A percentile compares a stretch with the other conserved stretches of the same genome.
Evolutionary conservation across 352 stramenopile species (phyloP).

Genomic region (Globisporangium solare): DNA sequence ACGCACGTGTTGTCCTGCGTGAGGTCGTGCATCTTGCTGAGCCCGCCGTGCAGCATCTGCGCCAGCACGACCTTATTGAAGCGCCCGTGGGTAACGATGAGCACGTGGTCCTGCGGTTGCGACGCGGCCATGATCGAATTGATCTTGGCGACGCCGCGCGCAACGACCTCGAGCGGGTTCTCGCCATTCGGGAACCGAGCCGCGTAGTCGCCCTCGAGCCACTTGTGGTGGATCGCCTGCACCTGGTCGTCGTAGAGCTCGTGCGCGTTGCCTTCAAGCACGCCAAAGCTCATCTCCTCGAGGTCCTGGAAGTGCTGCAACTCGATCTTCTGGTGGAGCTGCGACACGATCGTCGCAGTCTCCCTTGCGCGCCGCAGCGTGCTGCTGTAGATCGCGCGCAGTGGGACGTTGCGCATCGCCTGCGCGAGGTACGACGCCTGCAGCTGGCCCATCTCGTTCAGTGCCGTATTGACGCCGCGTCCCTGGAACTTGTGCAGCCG

Average conservation of each 20-base stretch:
- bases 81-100: conserved; percentile 76
- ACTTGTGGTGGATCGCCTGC: conserved; percentile 56
- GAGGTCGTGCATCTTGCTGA: conserved; percentile 61
- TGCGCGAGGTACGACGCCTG: conserved; percentile 59
- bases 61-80: conserved; percentile 85
- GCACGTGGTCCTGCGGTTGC: conserved; percentile 46
- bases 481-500: conserved; percentile 68
- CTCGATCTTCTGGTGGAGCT: conserved; percentile 49
- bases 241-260: conserved; percentile 45
- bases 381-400: conserved; percentile 70
- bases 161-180: conserved; percentile 60
- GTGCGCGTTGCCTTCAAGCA: conserved; percentile 63
- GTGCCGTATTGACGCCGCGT: conserved; percentile 64
- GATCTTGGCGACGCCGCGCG: conserved; percentile 59
- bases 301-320: conserved; percentile 60
- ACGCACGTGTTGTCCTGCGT: conserved; percentile 84
- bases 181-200: conserved; percentile 60
- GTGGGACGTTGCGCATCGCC: conserved; percentile 61
- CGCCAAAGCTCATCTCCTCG: conserved; percentile 83
- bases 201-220: conserved; percentile 47
- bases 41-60: conserved; percentile 53
- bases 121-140: conserved; percentile 40
- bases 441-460: conserved; percentile 54
- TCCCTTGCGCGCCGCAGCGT: conserved; percentile 26
- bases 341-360: conserved; percentile 45